Percentiles rank a stretch among this genome's conserved stretches.
phyloP scores from a whole-genome alignment of 495 filamentous ascomycete genomes.

The Penicillium coffeae region DNA sequence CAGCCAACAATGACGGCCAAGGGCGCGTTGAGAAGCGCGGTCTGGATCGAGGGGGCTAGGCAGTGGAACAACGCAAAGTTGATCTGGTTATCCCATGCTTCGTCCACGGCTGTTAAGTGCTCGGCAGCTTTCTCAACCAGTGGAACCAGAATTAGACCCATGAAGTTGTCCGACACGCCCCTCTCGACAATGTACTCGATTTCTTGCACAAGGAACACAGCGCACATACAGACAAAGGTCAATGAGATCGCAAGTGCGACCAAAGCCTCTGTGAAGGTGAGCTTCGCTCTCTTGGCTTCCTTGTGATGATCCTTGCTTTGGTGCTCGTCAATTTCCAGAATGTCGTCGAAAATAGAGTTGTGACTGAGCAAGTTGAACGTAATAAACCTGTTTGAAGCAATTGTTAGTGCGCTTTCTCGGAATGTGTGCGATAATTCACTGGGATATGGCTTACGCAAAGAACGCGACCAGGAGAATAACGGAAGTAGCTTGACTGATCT shows the following conservation, averaged over 20 bases:
- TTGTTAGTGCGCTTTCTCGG: background rate
- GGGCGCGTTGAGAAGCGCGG: slow-evolving; percentile 82
- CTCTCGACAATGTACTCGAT: slow-evolving; percentile 71
- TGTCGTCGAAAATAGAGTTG: slow-evolving; percentile 70
- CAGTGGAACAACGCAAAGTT: slow-evolving; percentile 92
- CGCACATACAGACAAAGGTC: slow-evolving; percentile 72
- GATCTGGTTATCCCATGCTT: slow-evolving; percentile 66
- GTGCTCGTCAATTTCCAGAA: slow-evolving; percentile 67
- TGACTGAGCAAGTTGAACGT: slow-evolving; percentile 82
- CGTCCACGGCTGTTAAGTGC: slow-evolving; percentile 85
- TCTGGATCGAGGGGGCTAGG: slow-evolving; percentile 84
- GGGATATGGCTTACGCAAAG: slow-evolving; percentile 47
- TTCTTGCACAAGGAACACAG: slow-evolving; percentile 75
- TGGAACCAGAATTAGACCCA: slow-evolving; percentile 69
- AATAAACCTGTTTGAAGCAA: slow-evolving; percentile 51
- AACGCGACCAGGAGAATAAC: slow-evolving; percentile 79
- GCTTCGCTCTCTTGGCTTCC: slow-evolving; percentile 61
- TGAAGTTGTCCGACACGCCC: slow-evolving; percentile 70
- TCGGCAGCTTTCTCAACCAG: slow-evolving; percentile 90
- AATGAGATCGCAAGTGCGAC: slow-evolving; percentile 65
- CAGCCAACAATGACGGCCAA: slow-evolving; percentile 82
- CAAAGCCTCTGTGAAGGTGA: slow-evolving; percentile 73
- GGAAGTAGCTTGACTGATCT: slow-evolving; percentile 71
- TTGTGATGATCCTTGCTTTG: slow-evolving; percentile 65
- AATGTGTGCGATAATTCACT: background rate